These are phyloP conservation scores for Yamadazyma laniorum DNA, from an alignment of 805 yeast genomes.

Conservation along the genomic window DNA sequence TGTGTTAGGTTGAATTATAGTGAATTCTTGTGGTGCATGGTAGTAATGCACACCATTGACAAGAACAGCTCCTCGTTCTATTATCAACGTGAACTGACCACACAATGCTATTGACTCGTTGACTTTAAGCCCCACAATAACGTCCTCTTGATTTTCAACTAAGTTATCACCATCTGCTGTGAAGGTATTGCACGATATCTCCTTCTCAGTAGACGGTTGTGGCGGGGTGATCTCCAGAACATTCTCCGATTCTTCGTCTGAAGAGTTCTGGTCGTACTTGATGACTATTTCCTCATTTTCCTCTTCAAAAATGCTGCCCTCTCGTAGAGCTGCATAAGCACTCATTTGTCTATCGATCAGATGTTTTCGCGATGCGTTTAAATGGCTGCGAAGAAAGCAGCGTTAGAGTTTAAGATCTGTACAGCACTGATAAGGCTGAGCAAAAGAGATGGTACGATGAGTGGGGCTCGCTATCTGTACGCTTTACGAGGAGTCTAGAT, in stretches of 20 bases:
- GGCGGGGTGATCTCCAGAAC: background rate
- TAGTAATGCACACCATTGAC: constrained; percentile 39
- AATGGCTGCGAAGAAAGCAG: background rate
- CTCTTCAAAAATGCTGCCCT: constrained; percentile 13
- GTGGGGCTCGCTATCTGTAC: too few relatives aligned
- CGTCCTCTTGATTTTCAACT: constrained; percentile 27
- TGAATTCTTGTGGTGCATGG: constrained; percentile 23
- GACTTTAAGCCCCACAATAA: constrained; percentile 42
- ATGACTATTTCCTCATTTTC: constrained; percentile 18
- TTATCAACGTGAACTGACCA: constrained; percentile 46
- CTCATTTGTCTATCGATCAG: constrained; percentile 20
- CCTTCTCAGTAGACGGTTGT: constrained; percentile 2
- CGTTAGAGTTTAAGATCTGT: background rate
- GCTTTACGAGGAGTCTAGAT: too few relatives aligned
- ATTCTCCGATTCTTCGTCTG: constrained; percentile 14
- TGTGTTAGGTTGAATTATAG: constrained; percentile 30
- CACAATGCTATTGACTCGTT: constrained; percentile 43
- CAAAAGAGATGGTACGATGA: background rate
- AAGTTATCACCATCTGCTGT: constrained; percentile 37
- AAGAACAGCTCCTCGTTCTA: constrained; percentile 47
- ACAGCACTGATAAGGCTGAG: background rate
- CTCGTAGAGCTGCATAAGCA: constrained; percentile 33
- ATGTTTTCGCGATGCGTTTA: constrained; percentile 6
- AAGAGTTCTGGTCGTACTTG: constrained; percentile 27
- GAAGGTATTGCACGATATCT: constrained; percentile 8